Conservation (phyloP, 2,329 filamentous ascomycete species). For the Colletotrichum sp. region DNA sequence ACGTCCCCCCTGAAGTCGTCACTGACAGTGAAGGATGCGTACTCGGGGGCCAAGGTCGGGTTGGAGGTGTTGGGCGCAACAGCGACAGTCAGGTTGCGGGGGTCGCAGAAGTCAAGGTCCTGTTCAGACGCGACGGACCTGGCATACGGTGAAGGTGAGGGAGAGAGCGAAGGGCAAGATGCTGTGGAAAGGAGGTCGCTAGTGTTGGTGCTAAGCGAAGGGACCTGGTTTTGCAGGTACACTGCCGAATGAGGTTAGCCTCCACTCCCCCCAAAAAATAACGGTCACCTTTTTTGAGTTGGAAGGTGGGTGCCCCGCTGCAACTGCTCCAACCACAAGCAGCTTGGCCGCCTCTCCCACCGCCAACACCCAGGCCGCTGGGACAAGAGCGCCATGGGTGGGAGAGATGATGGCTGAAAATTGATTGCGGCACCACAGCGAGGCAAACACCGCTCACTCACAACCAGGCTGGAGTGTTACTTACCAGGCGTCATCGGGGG, state of each 20-base stretch:
- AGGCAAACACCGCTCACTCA: background rate
- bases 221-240: constrained; percentile 56
- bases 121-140: constrained; percentile 70
- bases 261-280: background rate
- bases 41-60: constrained; percentile 61
- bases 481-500: constrained; percentile 91
- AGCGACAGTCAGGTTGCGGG: constrained; percentile 82
- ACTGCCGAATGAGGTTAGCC: constrained; percentile 49
- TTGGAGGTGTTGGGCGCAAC: constrained; percentile 48
- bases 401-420: background rate
- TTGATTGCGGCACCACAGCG: background rate
- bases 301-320: constrained; percentile 9
- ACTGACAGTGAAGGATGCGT: constrained; percentile 68
- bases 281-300: background rate
- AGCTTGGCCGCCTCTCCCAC: background rate
- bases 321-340: background rate
- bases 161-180: constrained; percentile 84
- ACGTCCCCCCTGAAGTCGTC: constrained; percentile 63
- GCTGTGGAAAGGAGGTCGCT: constrained; percentile 77
- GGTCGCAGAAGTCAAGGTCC: constrained; percentile 88
- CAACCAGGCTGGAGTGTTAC: constrained; percentile 39
- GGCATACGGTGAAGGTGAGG: constrained; percentile 82
- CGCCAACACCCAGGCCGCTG: background rate
- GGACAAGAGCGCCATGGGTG: background rate
- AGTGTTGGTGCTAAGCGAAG: constrained; percentile 66